Base-by-base conservation (phyloP, 352 stramenopile genomes). In the Saprolegnia parasitica region DNA sequence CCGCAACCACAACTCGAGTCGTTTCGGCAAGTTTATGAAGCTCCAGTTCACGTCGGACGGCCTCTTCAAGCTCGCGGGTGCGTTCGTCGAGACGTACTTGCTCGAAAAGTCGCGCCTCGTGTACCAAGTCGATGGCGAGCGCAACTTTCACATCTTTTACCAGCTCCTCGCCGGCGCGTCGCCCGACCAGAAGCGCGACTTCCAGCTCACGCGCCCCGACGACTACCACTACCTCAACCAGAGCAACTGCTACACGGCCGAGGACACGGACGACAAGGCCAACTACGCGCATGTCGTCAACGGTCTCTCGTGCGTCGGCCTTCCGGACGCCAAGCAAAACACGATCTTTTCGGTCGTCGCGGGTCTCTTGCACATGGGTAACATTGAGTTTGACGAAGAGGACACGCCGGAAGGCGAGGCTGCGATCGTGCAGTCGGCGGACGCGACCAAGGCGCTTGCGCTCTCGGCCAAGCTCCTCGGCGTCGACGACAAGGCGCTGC, bases 91-190 rank as follows among this genome's bases (percentile, higher is more conserved):
- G 70, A 96, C 87, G 58, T 95, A 96, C 65, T 65, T 96, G 74
- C 75, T 96, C 15, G 86, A 96, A 71, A 95, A 95, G 76, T 93
- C 86, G 63, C 85, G 87, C 50, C 78, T 96, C 10, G 87, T 95
- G 63, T 90, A 94, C 74, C 88, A 96, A 49, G 91, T 95, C 42
- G 80, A 91, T 45, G 86, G 87, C 42, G 92, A 98, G 76, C 89
- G 94, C 71, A 98, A 98, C 75, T 98, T 98, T 74, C 94, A 98
- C 77, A 95, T 97, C 60, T 98, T 98, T 67, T 98, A 98, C 74
- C 90, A 98, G 74, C 67, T 98, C 46, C 75, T 96, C 42, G 73
- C 80, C 5, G 90, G 85, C 24, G 84, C 85, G 4, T 86, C 82
- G 20, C 47, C 77, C 8, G 70, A 73, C 56, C 77, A 82, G 23